Percentiles rank a stretch among this genome's conserved stretches.
phyloP scores from a whole-genome alignment of 768 basidiomycete species.

The Hortiboletus campestris region DNA sequence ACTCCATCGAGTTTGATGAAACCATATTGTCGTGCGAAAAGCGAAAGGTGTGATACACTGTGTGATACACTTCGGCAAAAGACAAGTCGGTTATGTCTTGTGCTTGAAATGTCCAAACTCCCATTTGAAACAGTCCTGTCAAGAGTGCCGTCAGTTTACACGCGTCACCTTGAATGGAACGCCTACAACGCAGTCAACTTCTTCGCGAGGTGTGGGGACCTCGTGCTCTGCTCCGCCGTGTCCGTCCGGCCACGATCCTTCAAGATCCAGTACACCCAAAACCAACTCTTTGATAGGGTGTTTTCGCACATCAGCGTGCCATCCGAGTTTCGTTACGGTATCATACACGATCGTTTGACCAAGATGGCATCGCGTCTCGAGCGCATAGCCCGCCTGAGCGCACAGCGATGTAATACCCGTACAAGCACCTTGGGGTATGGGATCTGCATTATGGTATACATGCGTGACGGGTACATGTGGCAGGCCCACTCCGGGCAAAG shows the following conservation, averaged over 20 bases:
- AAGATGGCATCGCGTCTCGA: slow-evolving; percentile 61
- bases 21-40: too few relatives aligned
- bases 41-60: neutral
- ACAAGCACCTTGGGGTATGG: slow-evolving; percentile 61
- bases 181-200: slow-evolving; percentile 62
- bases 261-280: slow-evolving; percentile 50
- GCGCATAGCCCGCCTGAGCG: slow-evolving; percentile 62
- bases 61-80: neutral
- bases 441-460: slow-evolving; percentile 70
- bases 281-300: slow-evolving; percentile 58
- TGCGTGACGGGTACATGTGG: slow-evolving; percentile 38
- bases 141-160: neutral
- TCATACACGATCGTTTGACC: slow-evolving; percentile 67
- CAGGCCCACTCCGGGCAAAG: neutral
- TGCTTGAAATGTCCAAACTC: slow-evolving; percentile 55
- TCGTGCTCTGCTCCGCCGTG: slow-evolving; percentile 40
- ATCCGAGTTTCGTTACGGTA: slow-evolving; percentile 59
- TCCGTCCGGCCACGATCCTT: slow-evolving; percentile 39
- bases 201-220: slow-evolving; percentile 57
- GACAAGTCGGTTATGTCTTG: neutral
- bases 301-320: slow-evolving; percentile 55
- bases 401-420: slow-evolving; percentile 52
- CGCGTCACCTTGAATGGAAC: neutral
- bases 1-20: too few relatives aligned
- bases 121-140: slow-evolving; percentile 78